Evolutionary conservation across 140 eudicot genomes (phyloP), one percentile per base, ranked within the genome.

Genomic region (Oenanthe javanica): DNA sequence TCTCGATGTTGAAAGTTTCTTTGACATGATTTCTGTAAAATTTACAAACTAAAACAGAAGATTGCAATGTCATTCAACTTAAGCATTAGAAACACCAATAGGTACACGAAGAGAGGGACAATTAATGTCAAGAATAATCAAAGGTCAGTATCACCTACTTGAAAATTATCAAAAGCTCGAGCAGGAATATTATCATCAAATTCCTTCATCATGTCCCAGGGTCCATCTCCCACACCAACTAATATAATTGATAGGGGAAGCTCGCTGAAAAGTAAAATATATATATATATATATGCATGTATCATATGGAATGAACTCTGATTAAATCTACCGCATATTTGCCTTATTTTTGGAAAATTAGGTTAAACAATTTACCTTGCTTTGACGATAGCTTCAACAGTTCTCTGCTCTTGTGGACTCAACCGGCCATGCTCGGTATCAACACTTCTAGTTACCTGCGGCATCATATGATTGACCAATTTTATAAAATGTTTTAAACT

Each of bases 151-250:
- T 57, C 73, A 78, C 85, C 52, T 78, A 91, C 99, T 91, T 95
- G 99, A 83, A 95, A 95, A 87, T 95, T 95, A 87, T 95, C 99
- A 63, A 95, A 95, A 84, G 89, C 92, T 15, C 99, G 90, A 79
- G 91, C 91, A 77, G 99, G 99, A 50, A 95, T 93, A 79, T 93
- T 91, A 83, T 95, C 99, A 74, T 95, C 99, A 77, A 95, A 95
- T 82, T 95, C 99, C 87, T 70, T 95, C 99, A 95, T 95, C 87
- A 86, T 95, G 87, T 95, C 99, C 99, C 99, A 95, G 14, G 99
- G 99, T 50, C 99, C 99, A 84, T 95, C 99, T 71, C 98, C 99
- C 46, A 95, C 99, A 71, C 99, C 99, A 78, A 95, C 98, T 78
- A 95, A 80, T 45, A 95, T 85, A 82, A 95, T 95, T 38, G 99